Percentiles rank a stretch among this genome's conserved stretches.
phyloP scores from a whole-genome alignment of 805 yeast genomes.

The Starmerella etchellsii region DNA sequence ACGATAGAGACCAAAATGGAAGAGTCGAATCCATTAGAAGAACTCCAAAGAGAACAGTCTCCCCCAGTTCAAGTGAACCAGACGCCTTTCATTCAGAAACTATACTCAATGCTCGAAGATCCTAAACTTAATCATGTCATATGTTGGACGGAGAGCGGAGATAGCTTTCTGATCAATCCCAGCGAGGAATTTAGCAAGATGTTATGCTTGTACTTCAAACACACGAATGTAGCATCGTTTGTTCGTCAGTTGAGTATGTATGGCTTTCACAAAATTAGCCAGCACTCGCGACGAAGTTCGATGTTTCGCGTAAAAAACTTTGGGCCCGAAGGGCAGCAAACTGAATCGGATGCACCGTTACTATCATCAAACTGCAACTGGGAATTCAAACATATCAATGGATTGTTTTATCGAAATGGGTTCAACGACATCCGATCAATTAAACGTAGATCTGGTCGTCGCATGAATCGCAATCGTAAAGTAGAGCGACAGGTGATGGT shows the following conservation, averaged over 20 bases:
- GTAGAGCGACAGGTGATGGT: conserved; percentile 15
- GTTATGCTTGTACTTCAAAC: conserved; percentile 64
- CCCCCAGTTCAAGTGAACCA: conserved; percentile 33
- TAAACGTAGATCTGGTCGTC: conserved; percentile 51
- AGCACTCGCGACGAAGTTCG: conserved; percentile 14
- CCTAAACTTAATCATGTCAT: conserved; percentile 56
- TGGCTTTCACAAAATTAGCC: conserved; percentile 66
- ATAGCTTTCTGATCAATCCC: conserved; percentile 68
- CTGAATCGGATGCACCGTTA: too few relatives aligned
- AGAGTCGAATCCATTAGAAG: too few relatives aligned
- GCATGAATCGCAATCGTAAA: conserved; percentile 7
- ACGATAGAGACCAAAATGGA: too few relatives aligned
- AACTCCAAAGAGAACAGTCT: too few relatives aligned
- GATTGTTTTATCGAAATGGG: conserved; percentile 70
- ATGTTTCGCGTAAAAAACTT: not conserved
- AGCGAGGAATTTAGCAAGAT: conserved; percentile 78
- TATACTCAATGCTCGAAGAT: conserved; percentile 82
- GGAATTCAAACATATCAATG: conserved; percentile 84
- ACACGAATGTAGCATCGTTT: conserved; percentile 84
- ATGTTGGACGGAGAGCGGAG: conserved; percentile 66
- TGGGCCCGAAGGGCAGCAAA: not conserved
- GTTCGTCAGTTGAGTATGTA: conserved; percentile 94
- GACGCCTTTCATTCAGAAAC: conserved; percentile 71
- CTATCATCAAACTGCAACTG: conserved; percentile 35
- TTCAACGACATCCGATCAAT: conserved; percentile 57